Evolutionary conservation across 257 asterid species (phyloP).

Genomic region (Rubia yunnanensis): DNA sequence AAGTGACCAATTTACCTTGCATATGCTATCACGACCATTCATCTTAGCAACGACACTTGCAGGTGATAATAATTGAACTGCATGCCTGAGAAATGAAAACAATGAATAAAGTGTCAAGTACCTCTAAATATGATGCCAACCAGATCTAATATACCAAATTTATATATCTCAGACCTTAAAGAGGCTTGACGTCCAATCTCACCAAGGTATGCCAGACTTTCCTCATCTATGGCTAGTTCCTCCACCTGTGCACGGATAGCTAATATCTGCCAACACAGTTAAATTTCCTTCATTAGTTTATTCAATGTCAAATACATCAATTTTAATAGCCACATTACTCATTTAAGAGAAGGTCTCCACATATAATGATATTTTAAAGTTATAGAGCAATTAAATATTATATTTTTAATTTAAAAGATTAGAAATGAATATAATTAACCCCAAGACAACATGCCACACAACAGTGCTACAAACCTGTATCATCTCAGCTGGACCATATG

Average conservation of each 20-base stretch:
- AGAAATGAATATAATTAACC: background rate
- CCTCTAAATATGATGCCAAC: background rate
- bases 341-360: too few relatives aligned
- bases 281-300: too few relatives aligned
- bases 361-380: too few relatives aligned
- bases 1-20: constrained; percentile 43
- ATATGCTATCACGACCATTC: constrained; percentile 79
- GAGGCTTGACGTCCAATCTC: constrained; percentile 83
- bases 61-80: constrained; percentile 79
- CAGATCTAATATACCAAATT: background rate
- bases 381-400: too few relatives aligned
- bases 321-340: too few relatives aligned
- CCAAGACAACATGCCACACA: background rate
- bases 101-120: background rate
- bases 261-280: constrained; percentile 46
- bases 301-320: too few relatives aligned
- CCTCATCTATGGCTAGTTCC: constrained; percentile 77
- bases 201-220: constrained; percentile 81
- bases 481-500: constrained; percentile 97
- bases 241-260: constrained; percentile 97
- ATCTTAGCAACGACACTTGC: constrained; percentile 77
- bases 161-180: constrained; percentile 40
- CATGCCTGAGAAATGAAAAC: constrained; percentile 50
- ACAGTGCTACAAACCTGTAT: constrained; percentile 52
- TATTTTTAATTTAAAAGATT: too few relatives aligned